A percentile compares a stretch with the other conserved stretches of the same genome.
Conservation (phyloP, 2,329 filamentous ascomycete species). For the Talaromyces sp. region DNA sequence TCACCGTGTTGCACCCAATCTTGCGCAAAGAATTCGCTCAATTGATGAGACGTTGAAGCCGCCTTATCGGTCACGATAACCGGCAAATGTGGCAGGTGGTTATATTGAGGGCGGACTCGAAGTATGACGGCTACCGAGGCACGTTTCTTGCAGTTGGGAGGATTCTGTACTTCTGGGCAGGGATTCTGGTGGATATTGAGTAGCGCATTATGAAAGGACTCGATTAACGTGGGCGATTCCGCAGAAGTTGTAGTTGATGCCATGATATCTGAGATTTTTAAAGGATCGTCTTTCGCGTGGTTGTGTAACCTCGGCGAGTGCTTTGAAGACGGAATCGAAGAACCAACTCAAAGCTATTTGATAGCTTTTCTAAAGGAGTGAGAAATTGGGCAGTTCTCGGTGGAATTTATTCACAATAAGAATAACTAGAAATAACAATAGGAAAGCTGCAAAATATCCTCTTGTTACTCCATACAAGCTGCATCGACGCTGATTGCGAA, state of each 20-base stretch:
- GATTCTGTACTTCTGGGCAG: slow-evolving; percentile 43
- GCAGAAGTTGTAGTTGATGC: neutral
- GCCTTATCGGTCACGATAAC: slow-evolving; percentile 18
- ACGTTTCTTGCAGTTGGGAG: slow-evolving; percentile 50
- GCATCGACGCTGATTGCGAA: too few relatives aligned
- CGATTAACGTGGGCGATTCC: slow-evolving; percentile 18
- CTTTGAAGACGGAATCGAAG: neutral
- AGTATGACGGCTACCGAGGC: slow-evolving; percentile 63
- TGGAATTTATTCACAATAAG: too few relatives aligned
- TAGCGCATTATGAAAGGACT: slow-evolving; percentile 29
- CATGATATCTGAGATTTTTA: neutral
- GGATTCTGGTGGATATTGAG: slow-evolving; percentile 31
- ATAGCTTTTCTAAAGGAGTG: too few relatives aligned
- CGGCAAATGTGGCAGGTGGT: slow-evolving; percentile 46
- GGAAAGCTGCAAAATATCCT: too few relatives aligned
- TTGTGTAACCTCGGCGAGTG: neutral
- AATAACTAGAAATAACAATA: too few relatives aligned
- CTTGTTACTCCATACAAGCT: too few relatives aligned
- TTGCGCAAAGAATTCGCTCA: slow-evolving; percentile 58
- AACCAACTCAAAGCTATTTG: neutral
- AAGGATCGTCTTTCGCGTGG: neutral
- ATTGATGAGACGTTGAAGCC: slow-evolving; percentile 33
- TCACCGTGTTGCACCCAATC: slow-evolving; percentile 62
- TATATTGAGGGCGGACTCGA: slow-evolving; percentile 55
- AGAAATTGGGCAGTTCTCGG: too few relatives aligned